Evolutionary conservation across 345 rosid species (phyloP).

Genomic region (Bretschneidera sinensis): DNA sequence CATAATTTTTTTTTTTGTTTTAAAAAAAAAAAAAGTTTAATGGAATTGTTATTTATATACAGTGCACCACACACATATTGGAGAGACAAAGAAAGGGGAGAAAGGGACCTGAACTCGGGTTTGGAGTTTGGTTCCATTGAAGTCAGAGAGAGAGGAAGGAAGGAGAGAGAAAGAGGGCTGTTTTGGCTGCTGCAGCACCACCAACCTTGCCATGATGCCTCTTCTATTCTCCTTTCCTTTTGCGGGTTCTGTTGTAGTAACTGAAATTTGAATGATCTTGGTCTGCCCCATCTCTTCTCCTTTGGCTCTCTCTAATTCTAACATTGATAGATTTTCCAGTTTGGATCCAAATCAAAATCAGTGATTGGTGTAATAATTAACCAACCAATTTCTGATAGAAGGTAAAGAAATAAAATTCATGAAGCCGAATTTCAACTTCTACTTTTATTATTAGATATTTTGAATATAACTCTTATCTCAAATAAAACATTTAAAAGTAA

Average conservation of each 20-base stretch:
- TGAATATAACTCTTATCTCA: too few relatives aligned
- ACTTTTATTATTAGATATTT: too few relatives aligned
- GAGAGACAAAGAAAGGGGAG: neutral
- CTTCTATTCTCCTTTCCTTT: conserved; percentile 3
- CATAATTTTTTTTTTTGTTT: too few relatives aligned
- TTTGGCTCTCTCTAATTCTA: conserved; percentile 7
- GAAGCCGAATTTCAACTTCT: too few relatives aligned
- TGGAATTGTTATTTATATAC: too few relatives aligned
- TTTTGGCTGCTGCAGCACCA: conserved; percentile 57
- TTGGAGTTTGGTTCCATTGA: conserved; percentile 76
- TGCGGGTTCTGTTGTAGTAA: neutral
- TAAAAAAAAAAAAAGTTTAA: too few relatives aligned
- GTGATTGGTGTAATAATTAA: too few relatives aligned
- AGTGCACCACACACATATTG: neutral
- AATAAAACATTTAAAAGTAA: too few relatives aligned
- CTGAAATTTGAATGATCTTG: conserved; percentile 14
- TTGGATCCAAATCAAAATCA: too few relatives aligned
- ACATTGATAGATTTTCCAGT: too few relatives aligned
- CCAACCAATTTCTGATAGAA: too few relatives aligned
- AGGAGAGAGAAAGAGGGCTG: conserved; percentile 67
- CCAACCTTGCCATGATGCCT: conserved; percentile 60
- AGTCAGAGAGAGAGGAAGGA: conserved; percentile 80
- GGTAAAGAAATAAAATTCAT: too few relatives aligned
- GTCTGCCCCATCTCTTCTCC: conserved; percentile 3
- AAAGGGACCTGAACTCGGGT: conserved; percentile 56